phyloP scores from a whole-genome alignment of 768 basidiomycete species.

The Pleurotus sapidus region DNA sequence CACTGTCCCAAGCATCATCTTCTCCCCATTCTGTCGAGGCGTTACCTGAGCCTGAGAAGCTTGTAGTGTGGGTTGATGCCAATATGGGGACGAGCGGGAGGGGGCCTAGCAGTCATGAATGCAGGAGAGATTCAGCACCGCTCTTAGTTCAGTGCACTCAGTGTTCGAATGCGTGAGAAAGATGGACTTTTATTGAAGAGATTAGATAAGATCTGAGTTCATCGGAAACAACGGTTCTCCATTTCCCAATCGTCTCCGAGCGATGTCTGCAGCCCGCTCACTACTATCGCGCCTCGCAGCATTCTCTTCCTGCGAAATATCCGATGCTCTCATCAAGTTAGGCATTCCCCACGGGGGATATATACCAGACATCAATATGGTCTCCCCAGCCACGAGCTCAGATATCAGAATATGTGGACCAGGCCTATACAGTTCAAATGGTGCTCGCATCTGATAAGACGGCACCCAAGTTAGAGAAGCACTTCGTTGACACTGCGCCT shows the following conservation, averaged over 20 bases:
- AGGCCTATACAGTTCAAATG: conserved; percentile 88
- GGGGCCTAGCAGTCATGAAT: conserved; percentile 55
- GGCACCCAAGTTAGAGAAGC: conserved; percentile 62
- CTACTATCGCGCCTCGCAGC: conserved; percentile 19
- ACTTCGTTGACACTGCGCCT: conserved; percentile 81
- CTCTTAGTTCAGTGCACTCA: too few species aligned
- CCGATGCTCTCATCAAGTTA: conserved; percentile 86
- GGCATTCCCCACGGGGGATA: conserved; percentile 68
- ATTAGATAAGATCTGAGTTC: conserved; percentile 4
- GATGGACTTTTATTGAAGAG: background rate
- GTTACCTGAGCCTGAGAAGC: conserved; percentile 24
- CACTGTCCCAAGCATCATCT: conserved; percentile 86
- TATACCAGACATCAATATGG: conserved; percentile 71
- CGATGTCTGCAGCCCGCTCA: background rate
- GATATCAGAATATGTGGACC: conserved; percentile 56
- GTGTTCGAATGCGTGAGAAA: too few species aligned
- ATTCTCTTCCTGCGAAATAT: conserved; percentile 80
- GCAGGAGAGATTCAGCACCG: background rate
- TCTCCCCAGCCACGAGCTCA: conserved; percentile 38
- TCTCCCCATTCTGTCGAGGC: conserved; percentile 66
- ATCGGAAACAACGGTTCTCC: background rate
- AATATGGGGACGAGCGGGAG: conserved; percentile 73
- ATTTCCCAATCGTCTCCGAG: background rate
- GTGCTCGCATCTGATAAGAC: conserved; percentile 54
- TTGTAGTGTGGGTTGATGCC: conserved; percentile 54